These are phyloP conservation scores for Sesbania bispinosa DNA, from an alignment of 306 rosid species.

Conservation along the genomic window DNA sequence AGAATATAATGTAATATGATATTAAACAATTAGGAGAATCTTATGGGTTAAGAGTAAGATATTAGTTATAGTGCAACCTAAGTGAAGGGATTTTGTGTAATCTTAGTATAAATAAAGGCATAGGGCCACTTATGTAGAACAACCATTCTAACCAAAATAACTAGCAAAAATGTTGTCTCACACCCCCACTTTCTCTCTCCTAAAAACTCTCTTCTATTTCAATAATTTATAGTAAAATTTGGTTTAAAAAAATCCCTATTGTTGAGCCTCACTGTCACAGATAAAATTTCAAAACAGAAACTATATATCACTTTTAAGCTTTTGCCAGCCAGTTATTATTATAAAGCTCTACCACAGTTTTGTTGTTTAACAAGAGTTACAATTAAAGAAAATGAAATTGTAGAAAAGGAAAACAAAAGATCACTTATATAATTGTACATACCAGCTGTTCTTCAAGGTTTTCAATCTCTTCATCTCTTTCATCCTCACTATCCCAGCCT, in stretches of 20 bases:
- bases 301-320: slow-evolving; percentile 5
- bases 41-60: neutral
- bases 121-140: neutral
- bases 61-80: neutral
- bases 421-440: slow-evolving; percentile 14
- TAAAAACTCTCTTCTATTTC: neutral
- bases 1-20: no score
- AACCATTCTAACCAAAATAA: neutral
- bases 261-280: neutral
- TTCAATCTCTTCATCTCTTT: slow-evolving; percentile 70
- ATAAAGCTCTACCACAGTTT: neutral
- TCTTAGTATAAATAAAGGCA: neutral
- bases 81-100: neutral
- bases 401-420: slow-evolving; percentile 10
- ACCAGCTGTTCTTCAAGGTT: slow-evolving; percentile 74
- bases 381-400: neutral
- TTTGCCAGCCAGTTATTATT: neutral
- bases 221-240: neutral
- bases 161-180: neutral
- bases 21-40: no score
- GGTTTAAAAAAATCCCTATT: neutral
- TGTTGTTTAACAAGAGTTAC: slow-evolving; percentile 11
- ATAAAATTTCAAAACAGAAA: neutral
- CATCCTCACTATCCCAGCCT: slow-evolving; percentile 81
- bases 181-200: neutral